Conservation (phyloP, 2,329 filamentous ascomycete genomes). For the Aurifilum marmelostoma region DNA sequence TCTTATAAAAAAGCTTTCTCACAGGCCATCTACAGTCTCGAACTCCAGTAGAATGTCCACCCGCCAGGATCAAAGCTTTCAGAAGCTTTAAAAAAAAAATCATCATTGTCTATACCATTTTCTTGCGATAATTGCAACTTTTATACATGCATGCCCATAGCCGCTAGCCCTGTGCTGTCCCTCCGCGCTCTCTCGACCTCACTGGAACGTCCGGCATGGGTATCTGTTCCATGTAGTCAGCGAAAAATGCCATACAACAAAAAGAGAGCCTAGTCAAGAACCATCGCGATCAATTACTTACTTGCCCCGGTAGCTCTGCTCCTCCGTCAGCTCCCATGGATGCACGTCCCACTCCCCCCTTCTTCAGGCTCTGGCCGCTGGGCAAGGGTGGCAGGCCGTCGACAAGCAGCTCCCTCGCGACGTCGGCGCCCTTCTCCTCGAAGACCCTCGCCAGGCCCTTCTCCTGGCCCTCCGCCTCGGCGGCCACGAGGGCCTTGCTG, state of each 20-base stretch:
- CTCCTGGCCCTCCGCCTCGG: slow-evolving; percentile 73
- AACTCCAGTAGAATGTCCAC: not conserved
- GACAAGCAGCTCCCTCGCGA: slow-evolving; percentile 65
- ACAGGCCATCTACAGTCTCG: not conserved
- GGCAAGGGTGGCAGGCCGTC: slow-evolving; percentile 87
- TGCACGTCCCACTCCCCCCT: slow-evolving; percentile 66
- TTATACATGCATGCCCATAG: slow-evolving; percentile 11
- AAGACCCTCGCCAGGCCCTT: slow-evolving; percentile 74
- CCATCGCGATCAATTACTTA: slow-evolving; percentile 49
- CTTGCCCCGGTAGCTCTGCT: slow-evolving; percentile 72
- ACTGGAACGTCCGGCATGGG: slow-evolving; percentile 66
- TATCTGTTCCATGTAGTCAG: slow-evolving; percentile 53
- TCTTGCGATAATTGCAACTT: not conserved
- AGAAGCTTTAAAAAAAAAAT: not conserved
- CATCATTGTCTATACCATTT: slow-evolving; percentile 25
- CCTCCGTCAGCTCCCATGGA: slow-evolving; percentile 65
- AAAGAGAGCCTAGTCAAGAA: not conserved
- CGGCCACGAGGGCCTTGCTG: slow-evolving; percentile 69
- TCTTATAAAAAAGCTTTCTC: not conserved
- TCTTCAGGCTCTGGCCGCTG: slow-evolving; percentile 63
- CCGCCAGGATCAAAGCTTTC: not conserved
- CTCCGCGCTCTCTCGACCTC: slow-evolving; percentile 28
- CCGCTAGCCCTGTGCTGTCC: not conserved
- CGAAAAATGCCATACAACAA: slow-evolving; percentile 31
- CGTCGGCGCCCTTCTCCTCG: slow-evolving; percentile 59